A percentile compares a stretch with the other conserved stretches of the same genome.
These are phyloP conservation scores for Plenodomus lindquistii DNA, from an alignment of 2,329 filamentous ascomycete species.

Conservation along the genomic window DNA sequence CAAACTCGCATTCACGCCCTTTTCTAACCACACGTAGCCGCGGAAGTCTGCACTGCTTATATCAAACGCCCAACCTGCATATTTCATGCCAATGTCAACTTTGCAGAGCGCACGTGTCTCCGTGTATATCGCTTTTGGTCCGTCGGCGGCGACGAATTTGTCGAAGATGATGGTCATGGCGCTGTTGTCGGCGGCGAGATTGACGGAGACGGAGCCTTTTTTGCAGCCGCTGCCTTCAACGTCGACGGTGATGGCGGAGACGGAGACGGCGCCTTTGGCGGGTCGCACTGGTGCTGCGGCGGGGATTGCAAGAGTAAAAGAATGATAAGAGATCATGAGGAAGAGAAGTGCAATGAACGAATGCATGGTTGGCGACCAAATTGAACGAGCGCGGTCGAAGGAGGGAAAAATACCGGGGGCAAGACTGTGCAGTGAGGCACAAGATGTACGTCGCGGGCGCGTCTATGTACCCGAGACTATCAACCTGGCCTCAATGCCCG, in stretches of 20 bases:
- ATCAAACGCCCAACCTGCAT: conserved; percentile 32
- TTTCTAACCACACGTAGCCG: conserved; percentile 24
- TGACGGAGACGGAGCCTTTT: conserved; percentile 22
- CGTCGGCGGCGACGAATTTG: conserved; percentile 30
- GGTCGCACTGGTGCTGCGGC: conserved; percentile 10
- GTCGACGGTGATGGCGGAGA: conserved; percentile 21
- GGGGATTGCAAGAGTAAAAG: not conserved
- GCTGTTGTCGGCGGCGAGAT: conserved; percentile 25
- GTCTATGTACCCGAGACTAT: too few relatives aligned
- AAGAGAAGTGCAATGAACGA: not conserved
- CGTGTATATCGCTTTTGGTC: conserved; percentile 18
- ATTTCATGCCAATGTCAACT: conserved; percentile 26
- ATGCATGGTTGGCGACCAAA: too few relatives aligned
- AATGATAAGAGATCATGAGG: not conserved
- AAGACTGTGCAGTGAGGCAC: too few relatives aligned
- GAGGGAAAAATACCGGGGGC: too few relatives aligned
- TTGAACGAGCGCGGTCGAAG: too few relatives aligned
- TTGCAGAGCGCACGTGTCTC: conserved; percentile 30
- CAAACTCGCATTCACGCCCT: conserved; percentile 21
- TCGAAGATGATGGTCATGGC: conserved; percentile 31
- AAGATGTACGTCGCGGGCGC: too few relatives aligned
- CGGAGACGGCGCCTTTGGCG: conserved; percentile 15
- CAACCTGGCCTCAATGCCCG: too few relatives aligned
- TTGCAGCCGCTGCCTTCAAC: conserved; percentile 30
- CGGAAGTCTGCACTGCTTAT: conserved; percentile 27